These are phyloP conservation scores for Naganishia vishniacii DNA, from an alignment of 768 basidiomycete genomes.

Conservation along the genomic window DNA sequence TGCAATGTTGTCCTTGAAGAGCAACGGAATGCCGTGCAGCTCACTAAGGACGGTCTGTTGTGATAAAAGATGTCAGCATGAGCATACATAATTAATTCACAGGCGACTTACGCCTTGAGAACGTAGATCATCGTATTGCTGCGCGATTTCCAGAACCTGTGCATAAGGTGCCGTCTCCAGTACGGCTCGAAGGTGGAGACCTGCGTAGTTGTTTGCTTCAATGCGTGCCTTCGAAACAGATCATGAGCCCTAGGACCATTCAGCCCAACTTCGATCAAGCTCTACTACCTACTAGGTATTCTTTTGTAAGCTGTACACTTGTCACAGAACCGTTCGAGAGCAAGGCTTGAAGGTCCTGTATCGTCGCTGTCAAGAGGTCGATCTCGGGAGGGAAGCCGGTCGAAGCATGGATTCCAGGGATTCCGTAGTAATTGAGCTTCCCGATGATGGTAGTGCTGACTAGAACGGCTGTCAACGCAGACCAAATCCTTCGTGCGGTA, in stretches of 20 bases:
- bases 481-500: no score
- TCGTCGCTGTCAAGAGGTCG: constrained; percentile 28
- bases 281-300: constrained; percentile 28
- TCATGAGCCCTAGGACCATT: not conserved
- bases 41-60: constrained; percentile 15
- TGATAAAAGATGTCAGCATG: not conserved
- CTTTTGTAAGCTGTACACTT: constrained; percentile 33
- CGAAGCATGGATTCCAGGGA: no score
- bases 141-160: constrained; percentile 32
- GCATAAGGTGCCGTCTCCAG: constrained; percentile 38
- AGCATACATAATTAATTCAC: no score
- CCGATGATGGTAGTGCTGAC: no score
- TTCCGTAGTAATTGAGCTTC: no score
- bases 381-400: not conserved
- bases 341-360: constrained; percentile 31
- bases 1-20: constrained; percentile 42
- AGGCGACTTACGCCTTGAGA: constrained; percentile 9
- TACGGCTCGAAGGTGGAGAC: constrained; percentile 38
- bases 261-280: not conserved
- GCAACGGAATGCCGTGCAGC: constrained; percentile 41
- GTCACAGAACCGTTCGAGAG: constrained; percentile 32
- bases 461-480: no score
- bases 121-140: constrained; percentile 33
- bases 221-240: constrained; percentile 29
- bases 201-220: constrained; percentile 34